phyloP scores from a whole-genome alignment of 2,329 filamentous ascomycete genomes.

The Nigrospora sphaerica region DNA sequence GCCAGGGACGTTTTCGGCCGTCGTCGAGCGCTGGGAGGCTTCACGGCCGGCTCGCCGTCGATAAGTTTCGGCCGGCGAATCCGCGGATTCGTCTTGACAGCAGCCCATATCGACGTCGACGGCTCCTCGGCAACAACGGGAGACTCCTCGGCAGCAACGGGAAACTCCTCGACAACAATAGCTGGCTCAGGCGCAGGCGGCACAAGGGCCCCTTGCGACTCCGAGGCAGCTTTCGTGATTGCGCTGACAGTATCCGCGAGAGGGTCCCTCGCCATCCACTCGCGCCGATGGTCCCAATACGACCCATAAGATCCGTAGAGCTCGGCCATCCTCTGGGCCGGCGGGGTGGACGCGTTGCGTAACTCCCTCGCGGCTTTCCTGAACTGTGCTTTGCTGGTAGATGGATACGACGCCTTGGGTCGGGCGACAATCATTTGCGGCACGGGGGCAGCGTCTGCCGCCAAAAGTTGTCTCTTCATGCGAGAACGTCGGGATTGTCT shows the following conservation, averaged over 20 bases:
- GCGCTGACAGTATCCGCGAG: too few species aligned
- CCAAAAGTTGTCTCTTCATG: too few species aligned
- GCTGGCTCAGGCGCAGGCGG: too few species aligned
- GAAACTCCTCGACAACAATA: neutral
- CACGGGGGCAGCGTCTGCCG: too few species aligned
- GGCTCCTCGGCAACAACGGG: conserved; percentile 4
- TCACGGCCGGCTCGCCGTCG: neutral
- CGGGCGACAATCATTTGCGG: neutral
- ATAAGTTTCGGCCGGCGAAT: conserved; percentile 35
- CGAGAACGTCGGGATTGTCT: too few species aligned
- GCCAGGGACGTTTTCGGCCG: neutral
- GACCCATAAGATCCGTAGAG: conserved; percentile 1
- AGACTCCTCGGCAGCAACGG: neutral
- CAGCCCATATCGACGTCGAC: conserved; percentile 38
- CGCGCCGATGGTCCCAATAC: neutral
- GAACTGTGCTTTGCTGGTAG: conserved; percentile 14
- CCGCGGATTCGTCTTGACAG: conserved; percentile 42
- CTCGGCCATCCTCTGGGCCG: neutral
- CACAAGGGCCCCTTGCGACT: too few species aligned
- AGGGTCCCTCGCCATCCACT: neutral
- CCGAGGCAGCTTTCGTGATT: too few species aligned
- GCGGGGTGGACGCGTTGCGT: conserved; percentile 12
- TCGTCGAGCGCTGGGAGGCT: neutral
- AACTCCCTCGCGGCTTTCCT: conserved; percentile 14
- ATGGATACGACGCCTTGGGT: conserved; percentile 2